phyloP scores from a whole-genome alignment of 2,329 filamentous ascomycete genomes.

The Nigrospora sphaerica region DNA sequence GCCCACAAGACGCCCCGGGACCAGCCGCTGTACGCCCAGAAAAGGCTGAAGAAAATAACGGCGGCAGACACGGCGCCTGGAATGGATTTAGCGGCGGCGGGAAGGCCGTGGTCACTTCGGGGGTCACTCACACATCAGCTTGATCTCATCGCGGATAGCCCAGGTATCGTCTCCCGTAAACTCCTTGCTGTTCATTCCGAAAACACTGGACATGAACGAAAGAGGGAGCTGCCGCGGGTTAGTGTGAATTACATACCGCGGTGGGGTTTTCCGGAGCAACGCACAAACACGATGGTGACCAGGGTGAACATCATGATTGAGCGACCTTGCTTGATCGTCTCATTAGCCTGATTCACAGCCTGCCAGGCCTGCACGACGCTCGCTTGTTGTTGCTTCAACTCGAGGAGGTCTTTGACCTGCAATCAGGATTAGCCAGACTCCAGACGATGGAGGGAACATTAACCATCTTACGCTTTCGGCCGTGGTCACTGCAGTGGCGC shows the following conservation, averaged over 20 bases:
- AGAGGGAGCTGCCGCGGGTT: slow-evolving; percentile 21
- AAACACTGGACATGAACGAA: slow-evolving; percentile 29
- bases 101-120: too few species aligned
- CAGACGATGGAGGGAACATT: not conserved
- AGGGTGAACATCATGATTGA: slow-evolving; percentile 39
- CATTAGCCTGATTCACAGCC: slow-evolving; percentile 28
- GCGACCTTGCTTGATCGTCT: slow-evolving; percentile 31
- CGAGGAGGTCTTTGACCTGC: slow-evolving; percentile 30
- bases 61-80: not conserved
- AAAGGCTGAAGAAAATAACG: not conserved
- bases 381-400: slow-evolving; percentile 38
- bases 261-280: slow-evolving; percentile 3
- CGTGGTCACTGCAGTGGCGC: slow-evolving; percentile 22
- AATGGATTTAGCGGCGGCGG: not conserved
- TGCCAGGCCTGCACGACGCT: slow-evolving; percentile 35
- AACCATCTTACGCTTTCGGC: slow-evolving; percentile 20
- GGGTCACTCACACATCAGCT: slow-evolving; percentile 16
- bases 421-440: not conserved
- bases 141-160: slow-evolving; percentile 6
- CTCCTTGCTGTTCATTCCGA: slow-evolving; percentile 28
- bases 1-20: not conserved
- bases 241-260: too few species aligned
- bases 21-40: not conserved
- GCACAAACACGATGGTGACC: slow-evolving; percentile 38
- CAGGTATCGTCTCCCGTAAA: slow-evolving; percentile 7